These are phyloP conservation scores for Herpetospermum pedunculosum DNA, from an alignment of 306 rosid genomes.

Conservation along the genomic window DNA sequence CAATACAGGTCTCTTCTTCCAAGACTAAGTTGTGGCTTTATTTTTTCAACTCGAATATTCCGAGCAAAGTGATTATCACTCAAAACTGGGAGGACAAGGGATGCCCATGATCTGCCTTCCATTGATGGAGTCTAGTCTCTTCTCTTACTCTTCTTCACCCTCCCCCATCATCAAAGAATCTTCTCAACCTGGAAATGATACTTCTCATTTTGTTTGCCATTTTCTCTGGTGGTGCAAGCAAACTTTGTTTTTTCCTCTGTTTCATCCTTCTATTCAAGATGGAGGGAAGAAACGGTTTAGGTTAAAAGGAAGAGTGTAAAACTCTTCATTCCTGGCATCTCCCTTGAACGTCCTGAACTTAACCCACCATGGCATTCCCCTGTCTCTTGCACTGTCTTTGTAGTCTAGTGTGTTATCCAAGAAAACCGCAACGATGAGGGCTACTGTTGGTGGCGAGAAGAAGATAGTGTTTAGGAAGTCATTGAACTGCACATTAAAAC, in stretches of 20 bases:
- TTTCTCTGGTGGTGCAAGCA: conserved; percentile 7
- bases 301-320: conserved; percentile 96
- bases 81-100: conserved; percentile 10
- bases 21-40: conserved; percentile 4
- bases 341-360: conserved; percentile 82
- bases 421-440: conserved; percentile 70
- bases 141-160: conserved; percentile 16
- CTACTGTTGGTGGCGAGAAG: conserved; percentile 82
- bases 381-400: conserved; percentile 72
- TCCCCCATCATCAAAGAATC: conserved; percentile 10
- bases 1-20: neutral
- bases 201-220: conserved; percentile 38
- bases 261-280: conserved; percentile 24
- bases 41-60: conserved; percentile 30
- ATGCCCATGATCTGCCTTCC: neutral
- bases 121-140: neutral
- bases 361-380: conserved; percentile 99
- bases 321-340: conserved; percentile 84
- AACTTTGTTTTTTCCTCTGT: neutral
- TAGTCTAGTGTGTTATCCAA: conserved; percentile 94
- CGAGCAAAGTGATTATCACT: conserved; percentile 21
- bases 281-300: conserved; percentile 95
- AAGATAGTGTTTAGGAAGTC: conserved; percentile 90
- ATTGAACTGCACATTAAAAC: conserved; percentile 54
- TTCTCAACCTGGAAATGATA: conserved; percentile 45